A percentile compares a stretch with the other conserved stretches of the same genome.
These are phyloP conservation scores for Claviceps maximensis DNA, from an alignment of 2,329 filamentous ascomycete species.

Conservation along the genomic window DNA sequence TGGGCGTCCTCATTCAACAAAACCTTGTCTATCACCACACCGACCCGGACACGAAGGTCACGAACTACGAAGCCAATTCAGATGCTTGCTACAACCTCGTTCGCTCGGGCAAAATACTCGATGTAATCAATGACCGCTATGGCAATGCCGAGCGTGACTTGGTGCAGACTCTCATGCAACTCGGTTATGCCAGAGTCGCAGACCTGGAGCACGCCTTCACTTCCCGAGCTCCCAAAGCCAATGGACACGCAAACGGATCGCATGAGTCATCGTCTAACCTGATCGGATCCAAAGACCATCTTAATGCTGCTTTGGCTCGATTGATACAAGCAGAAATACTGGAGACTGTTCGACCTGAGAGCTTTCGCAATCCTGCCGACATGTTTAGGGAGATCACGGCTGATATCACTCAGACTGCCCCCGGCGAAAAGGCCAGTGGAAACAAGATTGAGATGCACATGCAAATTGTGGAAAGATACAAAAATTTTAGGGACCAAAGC, in stretches of 20 bases:
- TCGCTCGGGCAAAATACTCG: constrained; percentile 68
- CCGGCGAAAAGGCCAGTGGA: constrained; percentile 38
- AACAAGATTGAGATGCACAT: constrained; percentile 49
- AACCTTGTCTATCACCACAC: constrained; percentile 68
- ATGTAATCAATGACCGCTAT: constrained; percentile 59
- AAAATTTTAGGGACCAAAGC: constrained; percentile 38
- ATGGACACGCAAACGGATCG: constrained; percentile 22
- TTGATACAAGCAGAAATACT: constrained; percentile 54
- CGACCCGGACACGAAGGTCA: constrained; percentile 45
- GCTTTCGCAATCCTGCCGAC: constrained; percentile 49
- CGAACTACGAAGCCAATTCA: constrained; percentile 75
- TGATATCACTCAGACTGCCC: constrained; percentile 38
- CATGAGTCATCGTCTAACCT: constrained; percentile 19
- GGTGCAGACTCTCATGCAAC: constrained; percentile 58
- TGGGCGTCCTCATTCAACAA: constrained; percentile 78
- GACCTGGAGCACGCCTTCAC: constrained; percentile 55
- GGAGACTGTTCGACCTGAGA: constrained; percentile 44
- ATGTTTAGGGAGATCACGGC: constrained; percentile 48
- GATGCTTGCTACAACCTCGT: constrained; percentile 69
- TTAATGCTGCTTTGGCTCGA: constrained; percentile 37
- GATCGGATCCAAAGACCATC: constrained; percentile 32
- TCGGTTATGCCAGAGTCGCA: constrained; percentile 63
- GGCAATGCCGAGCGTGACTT: constrained; percentile 63
- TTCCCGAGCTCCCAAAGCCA: constrained; percentile 22
- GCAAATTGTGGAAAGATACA: constrained; percentile 40